A percentile compares a stretch with the other conserved stretches of the same genome.
Conservation (phyloP, 306 rosid genomes). For the Benincasa hispida region DNA sequence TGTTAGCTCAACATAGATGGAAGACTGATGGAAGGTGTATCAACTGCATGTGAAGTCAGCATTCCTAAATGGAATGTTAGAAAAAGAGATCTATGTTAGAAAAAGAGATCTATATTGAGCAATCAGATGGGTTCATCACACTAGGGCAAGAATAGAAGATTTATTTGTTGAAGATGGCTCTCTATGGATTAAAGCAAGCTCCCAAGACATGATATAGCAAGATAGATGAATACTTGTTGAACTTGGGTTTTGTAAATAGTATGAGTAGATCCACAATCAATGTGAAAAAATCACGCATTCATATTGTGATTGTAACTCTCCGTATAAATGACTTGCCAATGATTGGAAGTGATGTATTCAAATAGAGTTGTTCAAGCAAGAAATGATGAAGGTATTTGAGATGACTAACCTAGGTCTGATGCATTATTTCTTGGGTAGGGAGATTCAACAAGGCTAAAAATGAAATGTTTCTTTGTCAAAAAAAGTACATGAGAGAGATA, state of each 20-base stretch:
- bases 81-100: too few species aligned
- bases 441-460: not conserved
- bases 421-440: not conserved
- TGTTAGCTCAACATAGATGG: too few species aligned
- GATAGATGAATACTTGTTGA: not conserved
- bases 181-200: not conserved
- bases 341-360: not conserved
- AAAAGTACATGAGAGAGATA: too few species aligned
- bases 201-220: not conserved
- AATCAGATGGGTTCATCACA: too few species aligned
- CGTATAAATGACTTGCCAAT: too few species aligned
- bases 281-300: not conserved
- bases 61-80: too few species aligned
- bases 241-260: not conserved
- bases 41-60: too few species aligned
- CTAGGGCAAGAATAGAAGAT: not conserved
- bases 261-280: not conserved
- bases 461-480: not conserved
- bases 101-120: too few species aligned
- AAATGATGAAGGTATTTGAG: too few species aligned
- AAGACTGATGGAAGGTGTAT: too few species aligned
- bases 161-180: not conserved
- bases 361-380: not conserved
- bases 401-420: not conserved
- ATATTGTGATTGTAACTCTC: too few species aligned